Evolutionary conservation across 1,284 basidiomycete genomes (phyloP).

Genomic region (Athelia sp.): DNA sequence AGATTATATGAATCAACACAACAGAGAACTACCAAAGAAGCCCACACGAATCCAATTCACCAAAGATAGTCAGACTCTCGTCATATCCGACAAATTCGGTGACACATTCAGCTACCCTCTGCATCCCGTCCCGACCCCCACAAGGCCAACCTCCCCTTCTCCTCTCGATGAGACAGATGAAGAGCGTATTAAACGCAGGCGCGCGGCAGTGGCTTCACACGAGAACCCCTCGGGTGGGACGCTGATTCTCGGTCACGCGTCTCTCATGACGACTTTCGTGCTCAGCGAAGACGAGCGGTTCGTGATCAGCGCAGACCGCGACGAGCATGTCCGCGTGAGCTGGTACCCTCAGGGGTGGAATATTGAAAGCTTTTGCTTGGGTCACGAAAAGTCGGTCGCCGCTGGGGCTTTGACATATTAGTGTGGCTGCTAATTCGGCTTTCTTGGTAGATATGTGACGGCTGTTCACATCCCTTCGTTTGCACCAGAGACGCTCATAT

Average conservation of each 20-base stretch:
- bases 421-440: background rate
- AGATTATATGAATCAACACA: conserved; percentile 14
- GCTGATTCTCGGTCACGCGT: conserved; percentile 83
- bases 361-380: conserved; percentile 83
- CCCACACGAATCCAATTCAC: conserved; percentile 64
- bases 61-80: conserved; percentile 49
- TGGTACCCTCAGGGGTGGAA: conserved; percentile 81
- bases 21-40: conserved; percentile 73
- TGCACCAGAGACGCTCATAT: conserved; percentile 53
- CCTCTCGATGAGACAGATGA: conserved; percentile 15
- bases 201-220: conserved; percentile 50
- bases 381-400: conserved; percentile 67
- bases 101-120: conserved; percentile 68
- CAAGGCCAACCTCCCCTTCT: conserved; percentile 11
- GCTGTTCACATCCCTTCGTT: conserved; percentile 66
- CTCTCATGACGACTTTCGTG: conserved; percentile 70
- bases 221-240: conserved; percentile 71
- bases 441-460: conserved; percentile 65
- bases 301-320: conserved; percentile 85
- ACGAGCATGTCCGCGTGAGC: conserved; percentile 91
- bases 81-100: conserved; percentile 83
- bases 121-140: conserved; percentile 24
- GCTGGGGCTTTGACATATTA: no score
- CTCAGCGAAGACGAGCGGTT: conserved; percentile 64
- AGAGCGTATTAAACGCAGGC: conserved; percentile 18